Evolutionary conservation across 441 rosid genomes (phyloP).

Genomic region (Pelargonium citronellum): DNA sequence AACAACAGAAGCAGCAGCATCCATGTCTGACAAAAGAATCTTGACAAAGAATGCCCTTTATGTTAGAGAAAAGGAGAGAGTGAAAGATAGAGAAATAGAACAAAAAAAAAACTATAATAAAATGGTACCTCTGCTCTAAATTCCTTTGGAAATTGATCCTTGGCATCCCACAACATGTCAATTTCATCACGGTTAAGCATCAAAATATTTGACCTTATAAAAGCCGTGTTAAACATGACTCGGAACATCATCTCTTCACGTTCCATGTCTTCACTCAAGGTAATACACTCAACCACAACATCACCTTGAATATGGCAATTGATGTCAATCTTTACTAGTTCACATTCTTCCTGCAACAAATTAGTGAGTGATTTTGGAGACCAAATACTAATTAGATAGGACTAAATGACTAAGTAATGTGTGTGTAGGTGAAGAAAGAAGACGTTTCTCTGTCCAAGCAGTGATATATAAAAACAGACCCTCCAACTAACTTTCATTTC

Average conservation of each 20-base stretch:
- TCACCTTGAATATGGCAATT: slow-evolving; percentile 85
- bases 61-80: slow-evolving; percentile 22
- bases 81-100: background rate
- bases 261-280: slow-evolving; percentile 69
- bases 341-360: slow-evolving; percentile 69
- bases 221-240: slow-evolving; percentile 82
- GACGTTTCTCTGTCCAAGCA: too few relatives aligned
- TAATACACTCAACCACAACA: slow-evolving; percentile 79
- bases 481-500: background rate
- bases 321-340: slow-evolving; percentile 79
- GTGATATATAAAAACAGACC: background rate
- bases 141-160: slow-evolving; percentile 71
- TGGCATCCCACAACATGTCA: slow-evolving; percentile 75
- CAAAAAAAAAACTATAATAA: slow-evolving; percentile 10
- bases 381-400: background rate
- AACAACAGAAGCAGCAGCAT: slow-evolving; percentile 59
- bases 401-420: background rate
- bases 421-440: too few relatives aligned
- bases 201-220: slow-evolving; percentile 87
- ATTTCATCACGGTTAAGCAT: slow-evolving; percentile 89
- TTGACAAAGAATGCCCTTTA: slow-evolving; percentile 34
- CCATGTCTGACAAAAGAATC: slow-evolving; percentile 96
- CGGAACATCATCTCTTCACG: slow-evolving; percentile 76
- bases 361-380: slow-evolving; percentile 10
- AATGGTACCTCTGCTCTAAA: slow-evolving; percentile 85